Conservation (phyloP, 106 monocot genomes). For the Apostasia ramifera region DNA sequence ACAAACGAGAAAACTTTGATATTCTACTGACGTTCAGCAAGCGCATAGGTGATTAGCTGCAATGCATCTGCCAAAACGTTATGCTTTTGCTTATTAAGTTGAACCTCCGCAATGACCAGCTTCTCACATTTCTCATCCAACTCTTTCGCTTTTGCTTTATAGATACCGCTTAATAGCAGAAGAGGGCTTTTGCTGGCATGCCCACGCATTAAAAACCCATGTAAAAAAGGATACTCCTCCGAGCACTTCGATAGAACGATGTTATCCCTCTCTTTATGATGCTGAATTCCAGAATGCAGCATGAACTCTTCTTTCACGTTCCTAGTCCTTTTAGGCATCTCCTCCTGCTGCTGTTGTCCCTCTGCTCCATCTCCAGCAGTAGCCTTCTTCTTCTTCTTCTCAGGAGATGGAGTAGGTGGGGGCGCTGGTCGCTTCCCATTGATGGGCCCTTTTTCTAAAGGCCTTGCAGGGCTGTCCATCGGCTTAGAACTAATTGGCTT, state of each 20-base stretch:
- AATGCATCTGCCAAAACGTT: background rate
- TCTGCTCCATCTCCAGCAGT: background rate
- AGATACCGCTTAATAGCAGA: background rate
- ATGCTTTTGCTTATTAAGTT: background rate
- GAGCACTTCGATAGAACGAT: background rate
- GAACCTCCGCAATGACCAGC: background rate
- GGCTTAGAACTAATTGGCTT: background rate
- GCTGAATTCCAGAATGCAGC: slow-evolving; percentile 6
- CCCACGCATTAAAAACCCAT: background rate
- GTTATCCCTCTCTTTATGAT: background rate
- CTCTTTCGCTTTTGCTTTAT: background rate
- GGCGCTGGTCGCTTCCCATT: background rate
- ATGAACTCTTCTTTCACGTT: background rate
- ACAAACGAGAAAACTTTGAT: background rate
- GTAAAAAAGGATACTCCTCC: background rate
- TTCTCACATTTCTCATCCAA: slow-evolving; percentile 2
- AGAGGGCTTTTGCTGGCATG: background rate
- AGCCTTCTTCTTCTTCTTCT: slow-evolving; percentile 1
- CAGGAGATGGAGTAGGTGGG: background rate
- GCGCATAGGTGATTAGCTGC: background rate
- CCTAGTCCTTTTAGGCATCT: background rate
- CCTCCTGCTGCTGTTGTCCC: background rate
- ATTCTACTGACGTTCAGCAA: background rate
- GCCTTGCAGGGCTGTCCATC: background rate
- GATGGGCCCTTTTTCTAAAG: background rate